Evolutionary conservation across 129 eudicot species (phyloP), one percentile per base, ranked within the genome.

Genomic region (Escallonia rubra): DNA sequence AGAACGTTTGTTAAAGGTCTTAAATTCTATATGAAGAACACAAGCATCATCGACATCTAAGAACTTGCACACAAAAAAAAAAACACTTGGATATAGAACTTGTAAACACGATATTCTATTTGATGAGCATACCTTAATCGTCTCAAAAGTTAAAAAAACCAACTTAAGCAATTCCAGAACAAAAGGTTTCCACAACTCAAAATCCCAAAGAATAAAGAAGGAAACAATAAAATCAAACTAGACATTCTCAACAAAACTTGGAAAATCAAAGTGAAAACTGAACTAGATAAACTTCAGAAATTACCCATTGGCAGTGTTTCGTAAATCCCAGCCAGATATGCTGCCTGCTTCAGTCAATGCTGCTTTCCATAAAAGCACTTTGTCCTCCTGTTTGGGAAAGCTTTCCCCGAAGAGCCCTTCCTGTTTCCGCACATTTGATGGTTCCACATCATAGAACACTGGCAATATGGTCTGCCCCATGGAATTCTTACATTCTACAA

Each of bases 391-490:
- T 41, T 61, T 61, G 15, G 14, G 12, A 61, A 61, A 61, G 3
- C 11, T 13, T 61, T 34, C 46, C 43, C n/a, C n/a, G n/a, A 23
- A 61, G 41, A 13, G 3, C 47, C 65, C 65, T 41, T 10, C 13
- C 15, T 63, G 68, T 45, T 46, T 45, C 54, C 56, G 14, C 16
- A 45, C 68, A 12, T 63, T 5, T 15, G 54, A 61, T 7, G 65
- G 65, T 39, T 61, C 65, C 65, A 61, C 65, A 61, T 61, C 44
- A 11, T 61, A 61, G 65, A 61, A 61, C 5, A 61, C 65, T 1
- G 65, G 65, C 44, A 38, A 61, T 39, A 61, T 10, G n/a, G 2
- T 41, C 7, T 12, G 65, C 7, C 65, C 65, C 10, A 41, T 5
- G 12, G 10, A 5, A 4, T 61, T 13, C 8, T 41, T 61, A 23